Percentiles rank a stretch among this genome's conserved stretches.
Conservation (phyloP, 2,329 filamentous ascomycete genomes). For the Harringtonia aguacate region DNA sequence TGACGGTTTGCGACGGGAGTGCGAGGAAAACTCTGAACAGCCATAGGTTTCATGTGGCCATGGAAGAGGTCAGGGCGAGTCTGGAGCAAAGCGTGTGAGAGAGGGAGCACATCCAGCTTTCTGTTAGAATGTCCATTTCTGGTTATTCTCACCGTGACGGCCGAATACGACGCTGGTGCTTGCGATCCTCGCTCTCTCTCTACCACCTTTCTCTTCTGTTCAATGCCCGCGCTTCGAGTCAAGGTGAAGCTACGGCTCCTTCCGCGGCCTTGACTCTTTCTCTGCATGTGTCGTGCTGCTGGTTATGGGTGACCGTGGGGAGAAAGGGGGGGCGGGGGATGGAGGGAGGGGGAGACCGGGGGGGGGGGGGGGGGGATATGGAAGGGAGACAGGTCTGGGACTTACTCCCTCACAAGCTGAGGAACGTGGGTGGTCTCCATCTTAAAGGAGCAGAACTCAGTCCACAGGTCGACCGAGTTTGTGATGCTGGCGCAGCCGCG, state of each 20-base stretch:
- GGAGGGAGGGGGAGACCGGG: not conserved
- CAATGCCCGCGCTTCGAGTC: not conserved
- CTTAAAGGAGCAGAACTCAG: conserved; percentile 95
- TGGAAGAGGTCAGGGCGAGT: not conserved
- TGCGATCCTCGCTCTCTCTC: not conserved
- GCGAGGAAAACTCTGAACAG: not conserved
- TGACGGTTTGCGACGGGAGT: conserved; percentile 1
- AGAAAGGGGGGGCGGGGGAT: not conserved
- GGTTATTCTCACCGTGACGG: conserved; percentile 59
- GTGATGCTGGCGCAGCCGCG: conserved; percentile 87
- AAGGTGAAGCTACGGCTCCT: not conserved
- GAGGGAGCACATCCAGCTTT: conserved; percentile 47
- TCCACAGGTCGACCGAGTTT: conserved; percentile 93
- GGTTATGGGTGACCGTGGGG: conserved; percentile 28
- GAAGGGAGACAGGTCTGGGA: conserved; percentile 27
- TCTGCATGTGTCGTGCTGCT: conserved; percentile 1
- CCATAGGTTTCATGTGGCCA: not conserved
- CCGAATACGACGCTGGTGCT: conserved; percentile 2
- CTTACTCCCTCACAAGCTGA: conserved; percentile 99
- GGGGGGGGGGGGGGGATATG: not conserved
- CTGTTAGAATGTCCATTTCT: conserved; percentile 31
- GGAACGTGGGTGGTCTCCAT: conserved; percentile 93
- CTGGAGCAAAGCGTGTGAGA: conserved; percentile 22
- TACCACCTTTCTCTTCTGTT: not conserved
- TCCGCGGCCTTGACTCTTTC: not conserved